Conservation (phyloP, 169 alveolate genomes). For the Miamiensis avidus region DNA sequence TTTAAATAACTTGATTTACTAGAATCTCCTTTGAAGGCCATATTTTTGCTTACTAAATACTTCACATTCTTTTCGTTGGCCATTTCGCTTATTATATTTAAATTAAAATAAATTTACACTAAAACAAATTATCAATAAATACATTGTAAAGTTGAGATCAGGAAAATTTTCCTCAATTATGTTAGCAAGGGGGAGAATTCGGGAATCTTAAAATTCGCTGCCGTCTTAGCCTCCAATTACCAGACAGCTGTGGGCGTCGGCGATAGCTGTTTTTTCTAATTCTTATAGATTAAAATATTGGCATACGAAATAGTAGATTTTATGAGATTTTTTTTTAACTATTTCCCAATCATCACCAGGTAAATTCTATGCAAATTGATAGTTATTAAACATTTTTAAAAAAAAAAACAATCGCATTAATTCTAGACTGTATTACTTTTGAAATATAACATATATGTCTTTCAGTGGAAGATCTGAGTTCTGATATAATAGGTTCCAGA, state of each 20-base stretch:
- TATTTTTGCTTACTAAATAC: neutral
- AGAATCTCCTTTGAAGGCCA: neutral
- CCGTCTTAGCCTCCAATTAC: constrained; percentile 4
- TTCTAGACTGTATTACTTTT: neutral
- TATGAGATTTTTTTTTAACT: neutral
- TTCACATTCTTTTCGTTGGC: constrained; percentile 15
- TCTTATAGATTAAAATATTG: constrained; percentile 11
- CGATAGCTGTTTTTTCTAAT: constrained; percentile 10
- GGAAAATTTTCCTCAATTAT: constrained; percentile 8
- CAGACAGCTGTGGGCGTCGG: neutral
- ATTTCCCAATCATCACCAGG: constrained; percentile 15
- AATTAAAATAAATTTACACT: neutral
- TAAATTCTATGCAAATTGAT: neutral
- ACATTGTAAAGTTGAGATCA: constrained; percentile 6
- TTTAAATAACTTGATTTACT: neutral
- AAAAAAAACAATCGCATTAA: too few relatives aligned
- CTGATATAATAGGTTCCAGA: neutral
- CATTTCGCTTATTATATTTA: neutral
- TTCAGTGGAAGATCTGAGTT: neutral
- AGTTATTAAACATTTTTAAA: too few relatives aligned
- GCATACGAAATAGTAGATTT: constrained; percentile 3
- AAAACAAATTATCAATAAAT: neutral
- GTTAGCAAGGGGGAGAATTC: constrained; percentile 12
- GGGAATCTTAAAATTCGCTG: constrained; percentile 10
- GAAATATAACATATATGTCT: constrained; percentile 6